A percentile compares a stretch with the other conserved stretches of the same genome.
phyloP scores from a whole-genome alignment of 2,329 filamentous ascomycete genomes.

The Canariomyces notabilis region DNA sequence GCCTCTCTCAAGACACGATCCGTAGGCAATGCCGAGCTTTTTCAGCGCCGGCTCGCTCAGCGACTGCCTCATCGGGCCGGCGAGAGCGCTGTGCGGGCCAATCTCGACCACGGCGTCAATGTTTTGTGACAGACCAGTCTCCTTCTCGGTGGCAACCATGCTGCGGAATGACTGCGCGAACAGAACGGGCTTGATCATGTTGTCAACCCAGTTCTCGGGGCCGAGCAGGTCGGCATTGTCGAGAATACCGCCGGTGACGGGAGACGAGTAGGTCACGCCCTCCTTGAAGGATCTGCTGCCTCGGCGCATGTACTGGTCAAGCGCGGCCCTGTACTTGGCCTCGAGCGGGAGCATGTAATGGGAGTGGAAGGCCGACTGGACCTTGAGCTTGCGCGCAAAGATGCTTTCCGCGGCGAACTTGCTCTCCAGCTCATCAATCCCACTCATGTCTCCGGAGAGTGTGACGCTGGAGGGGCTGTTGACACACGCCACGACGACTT shows the following conservation, averaged over 20 bases:
- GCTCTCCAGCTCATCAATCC: conserved; percentile 25
- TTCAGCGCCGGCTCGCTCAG: conserved; percentile 19
- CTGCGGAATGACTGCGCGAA: conserved; percentile 28
- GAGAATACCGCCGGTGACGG: conserved; percentile 20
- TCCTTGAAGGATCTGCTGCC: neutral
- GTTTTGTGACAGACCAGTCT: conserved; percentile 12
- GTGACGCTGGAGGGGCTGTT: conserved; percentile 32
- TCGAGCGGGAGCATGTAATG: conserved; percentile 14
- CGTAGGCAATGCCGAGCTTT: conserved; percentile 22
- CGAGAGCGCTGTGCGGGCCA: conserved; percentile 29
- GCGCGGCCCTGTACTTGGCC: conserved; percentile 2
- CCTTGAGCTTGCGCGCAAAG: conserved; percentile 12
- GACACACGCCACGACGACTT: conserved; percentile 28
- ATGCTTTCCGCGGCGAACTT: neutral
- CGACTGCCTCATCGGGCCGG: conserved; percentile 28
- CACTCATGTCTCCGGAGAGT: conserved; percentile 25
- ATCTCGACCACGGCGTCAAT: conserved; percentile 30
- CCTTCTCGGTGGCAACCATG: conserved; percentile 16
- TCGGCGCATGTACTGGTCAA: neutral
- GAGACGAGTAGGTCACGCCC: conserved; percentile 21
- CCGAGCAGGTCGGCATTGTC: neutral
- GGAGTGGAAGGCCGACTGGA: conserved; percentile 34
- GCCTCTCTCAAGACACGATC: conserved; percentile 16
- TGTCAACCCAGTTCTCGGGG: conserved; percentile 33
- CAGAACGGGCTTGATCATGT: conserved; percentile 31